Base-by-base conservation (phyloP, 192 early-diverging fungal species). In the Cetraspora pellucida region DNA sequence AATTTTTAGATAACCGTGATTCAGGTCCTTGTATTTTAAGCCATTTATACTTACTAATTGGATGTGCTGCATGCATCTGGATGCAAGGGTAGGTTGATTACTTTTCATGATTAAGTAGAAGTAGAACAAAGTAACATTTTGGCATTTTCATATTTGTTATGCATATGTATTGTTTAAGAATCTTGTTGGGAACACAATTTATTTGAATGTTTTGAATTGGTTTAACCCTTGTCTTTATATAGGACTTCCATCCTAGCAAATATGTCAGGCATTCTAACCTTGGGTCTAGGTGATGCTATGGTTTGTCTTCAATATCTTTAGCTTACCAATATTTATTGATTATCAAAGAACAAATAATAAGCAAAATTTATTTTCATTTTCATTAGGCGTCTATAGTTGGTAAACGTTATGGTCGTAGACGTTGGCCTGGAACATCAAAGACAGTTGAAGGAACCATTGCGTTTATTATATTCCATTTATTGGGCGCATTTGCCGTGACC, bases 1-100 rank as follows among this genome's bases (percentile, higher is more conserved):
- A 86, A 45, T 99, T 99, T 81, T 84, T 95, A n/a, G 95, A 97
- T 72, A 81, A 85, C 49, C 89, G 93, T 13, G 97, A 99, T 73
- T 80, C 88, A 3, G 97, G 96, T 23, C 87, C 89, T 0, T 87
- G 92, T 31, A 92, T 99, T 9, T 81, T 97, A 4, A 91, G 93
- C 37, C 97, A 99, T 75, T 81, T 98, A 50, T 97, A 97, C 69
- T 82, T 99, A 21, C 79, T 99, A 10, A 44, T 95, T 25, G 97
- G 97, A 8, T 99, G 97, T 79, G 96, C 96, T 2, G 74, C 90
- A 21, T 93, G 96, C 0, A 91, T 98, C 28, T 99, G 95, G 95
- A 81, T 97, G 27, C 87, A 87, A 77, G 82, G 90, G 91, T 91
- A 71, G 63, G 79, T 45, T 28, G 45, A 25, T 27, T 61, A 25